These are phyloP conservation scores for Beauveria australis DNA, from an alignment of 2,329 filamentous ascomycete species.

Conservation along the genomic window DNA sequence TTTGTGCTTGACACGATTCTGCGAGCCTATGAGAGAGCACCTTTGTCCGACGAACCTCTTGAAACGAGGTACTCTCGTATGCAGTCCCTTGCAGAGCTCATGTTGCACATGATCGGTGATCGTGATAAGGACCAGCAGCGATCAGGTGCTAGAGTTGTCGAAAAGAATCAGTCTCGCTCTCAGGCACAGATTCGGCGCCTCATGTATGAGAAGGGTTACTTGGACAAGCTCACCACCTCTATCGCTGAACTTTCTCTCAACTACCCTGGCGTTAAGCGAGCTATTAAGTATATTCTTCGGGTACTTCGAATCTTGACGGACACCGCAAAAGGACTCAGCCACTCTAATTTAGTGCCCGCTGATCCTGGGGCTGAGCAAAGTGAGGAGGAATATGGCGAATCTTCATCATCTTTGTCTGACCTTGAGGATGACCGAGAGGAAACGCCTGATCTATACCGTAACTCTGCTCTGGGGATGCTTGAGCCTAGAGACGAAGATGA, in stretches of 20 bases:
- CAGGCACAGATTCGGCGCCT: conserved; percentile 81
- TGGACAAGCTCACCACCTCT: conserved; percentile 78
- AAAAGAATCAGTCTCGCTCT: conserved; percentile 43
- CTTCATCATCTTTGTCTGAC: conserved; percentile 75
- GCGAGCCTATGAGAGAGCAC: conserved; percentile 85
- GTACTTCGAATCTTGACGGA: conserved; percentile 81
- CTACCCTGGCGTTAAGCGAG: conserved; percentile 85
- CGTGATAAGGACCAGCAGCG: conserved; percentile 54
- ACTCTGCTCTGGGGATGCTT: conserved; percentile 91
- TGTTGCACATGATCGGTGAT: conserved; percentile 83
- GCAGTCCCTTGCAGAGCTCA: conserved; percentile 80
- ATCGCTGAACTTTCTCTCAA: conserved; percentile 95
- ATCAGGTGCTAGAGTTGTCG: conserved; percentile 30
- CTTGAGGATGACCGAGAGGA: conserved; percentile 82
- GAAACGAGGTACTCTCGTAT: conserved; percentile 84
- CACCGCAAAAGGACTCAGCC: conserved; percentile 78
- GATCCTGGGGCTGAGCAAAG: conserved; percentile 57
- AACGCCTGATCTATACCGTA: conserved; percentile 93
- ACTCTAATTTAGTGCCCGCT: conserved; percentile 65
- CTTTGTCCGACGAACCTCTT: conserved; percentile 66
- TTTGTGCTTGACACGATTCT: conserved; percentile 92
- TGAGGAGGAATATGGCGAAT: conserved; percentile 81
- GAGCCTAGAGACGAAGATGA: conserved; percentile 76
- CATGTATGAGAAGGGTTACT: conserved; percentile 98
- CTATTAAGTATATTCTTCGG: conserved; percentile 91